Evolutionary conservation across 208 protist species (phyloP).

Genomic region (Trypanosoma melophagium): DNA sequence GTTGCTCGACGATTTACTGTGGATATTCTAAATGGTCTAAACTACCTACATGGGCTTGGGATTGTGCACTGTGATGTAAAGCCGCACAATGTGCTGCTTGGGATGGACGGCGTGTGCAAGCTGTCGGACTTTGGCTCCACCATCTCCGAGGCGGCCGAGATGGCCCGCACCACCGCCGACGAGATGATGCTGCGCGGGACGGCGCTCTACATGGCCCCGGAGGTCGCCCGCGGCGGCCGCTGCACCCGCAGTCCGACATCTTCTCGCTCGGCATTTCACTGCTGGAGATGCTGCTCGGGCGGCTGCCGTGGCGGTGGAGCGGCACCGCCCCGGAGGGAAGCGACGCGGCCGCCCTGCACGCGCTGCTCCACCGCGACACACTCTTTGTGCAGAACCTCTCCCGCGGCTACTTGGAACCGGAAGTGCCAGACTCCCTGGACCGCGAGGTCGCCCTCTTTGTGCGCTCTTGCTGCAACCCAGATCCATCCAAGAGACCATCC

Average conservation of each 20-base stretch:
- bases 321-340: constrained; percentile 29
- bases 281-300: constrained; percentile 76
- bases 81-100: constrained; percentile 85
- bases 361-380: constrained; percentile 42
- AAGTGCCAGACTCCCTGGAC: constrained; percentile 58
- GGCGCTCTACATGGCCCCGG: constrained; percentile 82
- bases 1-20: constrained; percentile 71
- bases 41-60: constrained; percentile 70
- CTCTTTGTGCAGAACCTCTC: constrained; percentile 62
- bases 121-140: constrained; percentile 87
- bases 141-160: constrained; percentile 37
- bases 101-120: constrained; percentile 79
- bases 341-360: constrained; percentile 33
- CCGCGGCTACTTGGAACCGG: constrained; percentile 44
- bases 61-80: constrained; percentile 88
- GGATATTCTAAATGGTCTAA: constrained; percentile 74
- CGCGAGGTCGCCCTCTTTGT: constrained; percentile 54
- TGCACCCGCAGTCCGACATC: constrained; percentile 74
- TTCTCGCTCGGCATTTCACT: constrained; percentile 80
- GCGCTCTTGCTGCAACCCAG: constrained; percentile 43
- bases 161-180: constrained; percentile 30
- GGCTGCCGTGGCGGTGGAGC: constrained; percentile 64
- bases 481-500: constrained; percentile 53
- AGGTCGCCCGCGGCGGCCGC: constrained; percentile 58
- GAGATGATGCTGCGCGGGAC: constrained; percentile 68